phyloP scores from a whole-genome alignment of 106 monocot genomes.

The Platanthera zijinensis region DNA sequence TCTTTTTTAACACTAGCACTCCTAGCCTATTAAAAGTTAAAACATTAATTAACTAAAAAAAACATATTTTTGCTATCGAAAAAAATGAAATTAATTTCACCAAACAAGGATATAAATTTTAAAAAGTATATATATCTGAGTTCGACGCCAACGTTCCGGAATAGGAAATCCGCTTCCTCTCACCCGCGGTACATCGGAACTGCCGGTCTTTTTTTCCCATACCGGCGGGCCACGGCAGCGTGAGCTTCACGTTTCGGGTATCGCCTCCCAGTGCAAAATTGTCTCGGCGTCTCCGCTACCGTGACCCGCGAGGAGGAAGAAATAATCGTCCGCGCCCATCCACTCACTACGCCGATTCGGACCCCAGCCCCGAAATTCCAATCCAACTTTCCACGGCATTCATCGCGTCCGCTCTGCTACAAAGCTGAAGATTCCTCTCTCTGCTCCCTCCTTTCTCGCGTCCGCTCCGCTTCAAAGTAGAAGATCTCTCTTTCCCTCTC shows the following conservation, averaged over 20 bases:
- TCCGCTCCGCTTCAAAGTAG: slow-evolving; percentile 9
- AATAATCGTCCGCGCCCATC: slow-evolving; percentile 10
- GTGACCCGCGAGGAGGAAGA: not conserved
- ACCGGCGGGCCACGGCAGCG: not conserved
- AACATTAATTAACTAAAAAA: no score
- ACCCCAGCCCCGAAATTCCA: slow-evolving; percentile 9
- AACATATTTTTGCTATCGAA: no score
- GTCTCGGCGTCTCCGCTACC: not conserved
- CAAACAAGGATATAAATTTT: no score
- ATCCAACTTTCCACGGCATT: slow-evolving; percentile 11
- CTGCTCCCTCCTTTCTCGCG: not conserved
- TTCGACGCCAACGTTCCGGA: no score
- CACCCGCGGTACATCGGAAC: not conserved
- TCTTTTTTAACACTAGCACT: no score
- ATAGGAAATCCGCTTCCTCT: not conserved
- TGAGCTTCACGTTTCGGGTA: not conserved
- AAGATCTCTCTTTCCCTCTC: not conserved
- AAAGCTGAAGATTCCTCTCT: not conserved
- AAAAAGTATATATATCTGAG: no score
- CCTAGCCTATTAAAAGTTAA: no score
- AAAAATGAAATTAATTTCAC: no score
- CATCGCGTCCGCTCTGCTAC: slow-evolving; percentile 14
- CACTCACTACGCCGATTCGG: not conserved
- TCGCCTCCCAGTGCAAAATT: not conserved
- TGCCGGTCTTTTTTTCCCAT: not conserved